A percentile compares a stretch with the other conserved stretches of the same genome.
These are phyloP conservation scores for Ramichloridium luteum DNA, from an alignment of 2,329 filamentous ascomycete genomes.

Conservation along the genomic window DNA sequence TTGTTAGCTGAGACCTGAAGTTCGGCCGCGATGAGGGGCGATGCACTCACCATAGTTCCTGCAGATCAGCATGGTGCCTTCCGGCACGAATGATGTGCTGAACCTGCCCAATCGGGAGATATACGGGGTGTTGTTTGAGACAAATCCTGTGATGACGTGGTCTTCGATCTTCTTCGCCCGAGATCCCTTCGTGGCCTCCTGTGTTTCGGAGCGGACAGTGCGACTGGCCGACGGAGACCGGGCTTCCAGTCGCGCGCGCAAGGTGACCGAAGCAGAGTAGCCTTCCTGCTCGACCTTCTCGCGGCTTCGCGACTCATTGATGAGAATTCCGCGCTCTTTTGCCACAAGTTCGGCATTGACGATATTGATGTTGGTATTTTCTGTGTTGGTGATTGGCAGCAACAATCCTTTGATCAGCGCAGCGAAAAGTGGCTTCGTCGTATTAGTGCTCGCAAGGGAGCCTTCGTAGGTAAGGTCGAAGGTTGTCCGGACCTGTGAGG, in stretches of 20 bases:
- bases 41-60: conserved; percentile 77
- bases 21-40: too few species aligned
- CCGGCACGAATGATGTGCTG: conserved; percentile 58
- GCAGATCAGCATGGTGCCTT: conserved; percentile 63
- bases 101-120: conserved; percentile 66
- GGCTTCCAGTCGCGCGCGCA: conserved; percentile 39
- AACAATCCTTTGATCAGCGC: conserved; percentile 68
- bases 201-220: conserved; percentile 4
- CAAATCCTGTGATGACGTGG: conserved; percentile 53
- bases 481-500: conserved; percentile 43
- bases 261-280: conserved; percentile 59
- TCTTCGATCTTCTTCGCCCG: conserved; percentile 26
- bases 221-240: conserved; percentile 21
- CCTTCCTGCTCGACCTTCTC: conserved; percentile 46
- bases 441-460: conserved; percentile 56
- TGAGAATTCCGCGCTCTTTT: conserved; percentile 62
- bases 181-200: too few species aligned
- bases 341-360: conserved; percentile 69
- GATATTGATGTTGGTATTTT: conserved; percentile 66
- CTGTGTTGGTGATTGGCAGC: conserved; percentile 53
- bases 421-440: conserved; percentile 67
- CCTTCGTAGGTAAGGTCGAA: conserved; percentile 72
- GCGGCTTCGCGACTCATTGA: conserved; percentile 59
- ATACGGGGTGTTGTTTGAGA: conserved; percentile 50
- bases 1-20: too few species aligned